phyloP scores from a whole-genome alignment of 352 stramenopile species.

The Globisporangium megalacanthum region DNA sequence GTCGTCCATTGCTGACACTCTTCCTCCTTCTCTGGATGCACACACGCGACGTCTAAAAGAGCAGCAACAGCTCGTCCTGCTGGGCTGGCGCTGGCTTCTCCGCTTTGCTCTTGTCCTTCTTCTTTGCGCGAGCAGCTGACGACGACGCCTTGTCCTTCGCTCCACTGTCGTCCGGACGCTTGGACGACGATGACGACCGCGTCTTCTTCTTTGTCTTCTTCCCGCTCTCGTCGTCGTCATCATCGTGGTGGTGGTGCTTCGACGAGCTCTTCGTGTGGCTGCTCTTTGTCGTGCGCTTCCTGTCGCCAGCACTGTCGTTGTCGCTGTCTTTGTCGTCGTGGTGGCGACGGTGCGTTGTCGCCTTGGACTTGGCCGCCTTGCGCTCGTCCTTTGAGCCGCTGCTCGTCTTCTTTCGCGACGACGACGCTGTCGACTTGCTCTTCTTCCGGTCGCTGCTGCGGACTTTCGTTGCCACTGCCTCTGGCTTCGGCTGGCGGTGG shows the following conservation, averaged over 20 bases:
- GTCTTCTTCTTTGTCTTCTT: constrained; percentile 45
- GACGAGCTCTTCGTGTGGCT: too few relatives aligned
- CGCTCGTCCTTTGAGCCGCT: constrained; percentile 28
- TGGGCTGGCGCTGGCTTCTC: constrained; percentile 23
- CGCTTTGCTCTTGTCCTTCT: constrained; percentile 34
- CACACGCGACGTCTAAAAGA: constrained; percentile 59
- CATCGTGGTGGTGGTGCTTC: too few relatives aligned
- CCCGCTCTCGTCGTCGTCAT: constrained; percentile 13
- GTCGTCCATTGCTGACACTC: too few relatives aligned
- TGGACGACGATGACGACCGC: constrained; percentile 12
- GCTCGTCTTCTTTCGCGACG: constrained; percentile 1
- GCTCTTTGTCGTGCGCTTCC: too few relatives aligned
- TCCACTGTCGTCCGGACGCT: constrained; percentile 1
- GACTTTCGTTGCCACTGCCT: too few relatives aligned
- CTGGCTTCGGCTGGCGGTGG: constrained; percentile 54
- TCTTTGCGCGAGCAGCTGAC: constrained; percentile 26
- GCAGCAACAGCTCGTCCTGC: constrained; percentile 58
- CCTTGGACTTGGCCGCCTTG: constrained; percentile 32
- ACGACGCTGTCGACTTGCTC: constrained; percentile 43
- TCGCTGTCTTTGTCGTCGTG: constrained; percentile 18
- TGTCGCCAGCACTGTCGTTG: too few relatives aligned
- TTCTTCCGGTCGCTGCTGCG: too few relatives aligned
- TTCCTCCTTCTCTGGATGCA: too few relatives aligned
- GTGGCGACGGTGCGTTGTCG: constrained; percentile 15
- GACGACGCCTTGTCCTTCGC: constrained; percentile 25